Percentiles rank a stretch among this genome's conserved stretches.
Evolutionary conservation across 1,139 yeast species (phyloP).

Genomic region (Pneumocystis carinii): DNA sequence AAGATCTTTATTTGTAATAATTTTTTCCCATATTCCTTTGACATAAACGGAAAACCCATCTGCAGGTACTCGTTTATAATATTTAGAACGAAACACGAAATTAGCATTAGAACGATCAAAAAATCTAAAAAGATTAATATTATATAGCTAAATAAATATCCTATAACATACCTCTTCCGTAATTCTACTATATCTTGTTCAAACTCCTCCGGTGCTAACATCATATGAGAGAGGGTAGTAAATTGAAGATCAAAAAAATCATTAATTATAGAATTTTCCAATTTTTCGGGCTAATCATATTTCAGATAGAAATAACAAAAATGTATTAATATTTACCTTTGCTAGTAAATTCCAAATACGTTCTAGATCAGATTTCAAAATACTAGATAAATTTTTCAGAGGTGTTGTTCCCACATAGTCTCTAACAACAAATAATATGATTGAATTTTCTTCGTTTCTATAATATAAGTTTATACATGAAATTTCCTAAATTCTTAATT

Average conservation of each 20-base stretch:
- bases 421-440: constrained; percentile 74
- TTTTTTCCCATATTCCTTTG: constrained; percentile 84
- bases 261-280: constrained; percentile 38
- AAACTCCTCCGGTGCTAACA: constrained; percentile 64
- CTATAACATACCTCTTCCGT: constrained; percentile 32
- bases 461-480: constrained; percentile 2
- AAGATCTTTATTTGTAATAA: constrained; percentile 78
- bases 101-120: constrained; percentile 17
- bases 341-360: constrained; percentile 65
- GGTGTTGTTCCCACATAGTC: constrained; percentile 89
- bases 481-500: neutral
- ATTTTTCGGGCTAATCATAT: constrained; percentile 35
- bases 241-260: constrained; percentile 81
- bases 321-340: constrained; percentile 19
- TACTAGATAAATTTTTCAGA: constrained; percentile 48
- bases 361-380: constrained; percentile 53
- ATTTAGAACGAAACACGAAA: constrained; percentile 47
- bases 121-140: constrained; percentile 24
- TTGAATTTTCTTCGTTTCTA: constrained; percentile 30
- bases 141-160: neutral
- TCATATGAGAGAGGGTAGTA: constrained; percentile 70
- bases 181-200: constrained; percentile 43
- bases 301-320: neutral
- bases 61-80: constrained; percentile 75
- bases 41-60: constrained; percentile 96